Percentiles rank a stretch among this genome's conserved stretches.
phyloP scores from a whole-genome alignment of 768 basidiomycete species.

The Amylocystis lapponica region DNA sequence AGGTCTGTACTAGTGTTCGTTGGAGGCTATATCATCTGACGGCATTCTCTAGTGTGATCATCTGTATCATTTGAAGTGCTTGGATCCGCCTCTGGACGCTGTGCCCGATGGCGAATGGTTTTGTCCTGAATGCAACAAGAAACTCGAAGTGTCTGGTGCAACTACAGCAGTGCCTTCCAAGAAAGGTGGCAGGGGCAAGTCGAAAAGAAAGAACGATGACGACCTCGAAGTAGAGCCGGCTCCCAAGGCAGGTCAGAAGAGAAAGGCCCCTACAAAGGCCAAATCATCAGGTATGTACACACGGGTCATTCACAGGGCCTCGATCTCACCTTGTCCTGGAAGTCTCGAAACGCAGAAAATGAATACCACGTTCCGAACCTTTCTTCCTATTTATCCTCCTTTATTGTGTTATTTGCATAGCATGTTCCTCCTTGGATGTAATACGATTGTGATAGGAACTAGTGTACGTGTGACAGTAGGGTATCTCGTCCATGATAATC shows the following conservation, averaged over 20 bases:
- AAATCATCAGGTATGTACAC: constrained; percentile 36
- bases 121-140: constrained; percentile 66
- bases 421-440: no score
- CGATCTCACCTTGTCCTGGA: no score
- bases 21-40: no score
- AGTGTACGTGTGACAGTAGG: no score
- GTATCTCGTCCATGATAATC: no score
- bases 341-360: no score
- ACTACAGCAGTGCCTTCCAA: no score
- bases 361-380: no score
- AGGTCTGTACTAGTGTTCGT: constrained; percentile 46
- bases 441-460: no score
- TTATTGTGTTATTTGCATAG: no score
- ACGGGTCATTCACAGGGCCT: no score
- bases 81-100: constrained; percentile 66
- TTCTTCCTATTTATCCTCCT: no score
- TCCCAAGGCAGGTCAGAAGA: constrained; percentile 28
- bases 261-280: constrained; percentile 37
- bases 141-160: constrained; percentile 41
- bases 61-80: constrained; percentile 81
- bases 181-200: constrained; percentile 8
- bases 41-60: constrained; percentile 64
- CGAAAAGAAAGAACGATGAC: constrained; percentile 12
- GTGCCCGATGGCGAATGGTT: constrained; percentile 93
- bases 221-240: constrained; percentile 22